Conservation (phyloP, 2,329 filamentous ascomycete species). For the Verticillium isaacii region DNA sequence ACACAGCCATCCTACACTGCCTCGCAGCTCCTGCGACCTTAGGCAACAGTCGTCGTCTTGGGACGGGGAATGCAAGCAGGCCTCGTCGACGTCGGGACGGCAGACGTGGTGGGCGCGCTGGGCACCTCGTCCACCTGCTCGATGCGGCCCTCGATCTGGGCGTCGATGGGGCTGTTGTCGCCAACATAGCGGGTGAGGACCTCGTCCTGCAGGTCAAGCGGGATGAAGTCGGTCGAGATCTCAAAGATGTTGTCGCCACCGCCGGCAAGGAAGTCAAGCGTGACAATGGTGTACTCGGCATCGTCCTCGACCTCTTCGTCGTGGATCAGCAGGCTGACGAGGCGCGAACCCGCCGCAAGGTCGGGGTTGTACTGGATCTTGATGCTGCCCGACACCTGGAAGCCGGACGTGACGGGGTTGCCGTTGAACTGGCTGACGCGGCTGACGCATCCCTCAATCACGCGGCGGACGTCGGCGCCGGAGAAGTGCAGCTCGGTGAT, state of each 20-base stretch:
- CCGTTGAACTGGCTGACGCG: conserved; percentile 50
- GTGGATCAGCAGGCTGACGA: conserved; percentile 48
- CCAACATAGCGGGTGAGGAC: conserved; percentile 47
- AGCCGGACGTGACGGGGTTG: conserved; percentile 49
- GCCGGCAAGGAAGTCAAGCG: conserved; percentile 57
- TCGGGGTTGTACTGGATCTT: conserved; percentile 52
- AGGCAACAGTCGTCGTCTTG: background rate
- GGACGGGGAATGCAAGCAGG: conserved; percentile 2
- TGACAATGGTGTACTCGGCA: conserved; percentile 52
- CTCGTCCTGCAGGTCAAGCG: conserved; percentile 49
- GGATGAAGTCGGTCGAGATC: conserved; percentile 30
- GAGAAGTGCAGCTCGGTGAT: conserved; percentile 52
- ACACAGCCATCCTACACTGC: background rate
- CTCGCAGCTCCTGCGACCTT: background rate
- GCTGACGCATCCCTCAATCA: conserved; percentile 55
- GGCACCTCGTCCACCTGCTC: conserved; percentile 11
- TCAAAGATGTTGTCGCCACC: conserved; percentile 59
- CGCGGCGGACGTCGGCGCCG: conserved; percentile 49
- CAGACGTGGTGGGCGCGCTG: background rate
- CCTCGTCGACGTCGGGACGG: background rate
- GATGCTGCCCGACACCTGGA: conserved; percentile 56
- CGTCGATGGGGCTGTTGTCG: conserved; percentile 41
- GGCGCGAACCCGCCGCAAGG: conserved; percentile 40
- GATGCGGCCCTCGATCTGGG: conserved; percentile 44
- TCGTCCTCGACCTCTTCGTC: conserved; percentile 40